phyloP scores from a whole-genome alignment of 441 rosid genomes.

The Euphorbia schlechtendalii region DNA sequence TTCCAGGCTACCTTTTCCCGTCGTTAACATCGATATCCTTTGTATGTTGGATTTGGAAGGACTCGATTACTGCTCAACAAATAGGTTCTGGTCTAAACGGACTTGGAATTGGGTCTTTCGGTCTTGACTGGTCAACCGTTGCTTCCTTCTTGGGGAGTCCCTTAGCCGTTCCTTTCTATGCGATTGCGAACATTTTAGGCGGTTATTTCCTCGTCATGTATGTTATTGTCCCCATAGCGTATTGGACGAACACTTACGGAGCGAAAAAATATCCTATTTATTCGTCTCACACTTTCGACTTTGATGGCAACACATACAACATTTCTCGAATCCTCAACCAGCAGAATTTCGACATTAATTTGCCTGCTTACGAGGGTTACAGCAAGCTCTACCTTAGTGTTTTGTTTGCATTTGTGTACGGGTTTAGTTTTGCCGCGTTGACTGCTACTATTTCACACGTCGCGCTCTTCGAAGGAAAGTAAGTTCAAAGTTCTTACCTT shows the following conservation, averaged over 20 bases:
- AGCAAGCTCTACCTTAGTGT: conserved; percentile 72
- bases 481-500: conserved; percentile 28
- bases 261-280: conserved; percentile 54
- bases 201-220: conserved; percentile 54
- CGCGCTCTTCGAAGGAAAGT: conserved; percentile 66
- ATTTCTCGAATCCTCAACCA: conserved; percentile 42
- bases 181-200: conserved; percentile 43
- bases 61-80: conserved; percentile 52
- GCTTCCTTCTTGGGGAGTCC: conserved; percentile 68
- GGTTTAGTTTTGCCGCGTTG: conserved; percentile 56
- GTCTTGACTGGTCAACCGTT: conserved; percentile 71
- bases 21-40: conserved; percentile 55
- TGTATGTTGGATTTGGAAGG: conserved; percentile 66
- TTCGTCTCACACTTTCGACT: conserved; percentile 47
- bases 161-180: conserved; percentile 52
- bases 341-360: conserved; percentile 37
- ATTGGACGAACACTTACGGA: conserved; percentile 41
- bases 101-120: conserved; percentile 72
- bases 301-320: conserved; percentile 40
- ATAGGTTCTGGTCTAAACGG: conserved; percentile 63
- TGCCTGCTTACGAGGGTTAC: conserved; percentile 40
- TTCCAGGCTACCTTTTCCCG: conserved; percentile 70
- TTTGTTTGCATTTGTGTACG: conserved; percentile 57
- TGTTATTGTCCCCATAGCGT: conserved; percentile 48
- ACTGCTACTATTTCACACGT: conserved; percentile 68